phyloP scores from a whole-genome alignment of 352 stramenopile species.

The Globisporangium canariense region DNA sequence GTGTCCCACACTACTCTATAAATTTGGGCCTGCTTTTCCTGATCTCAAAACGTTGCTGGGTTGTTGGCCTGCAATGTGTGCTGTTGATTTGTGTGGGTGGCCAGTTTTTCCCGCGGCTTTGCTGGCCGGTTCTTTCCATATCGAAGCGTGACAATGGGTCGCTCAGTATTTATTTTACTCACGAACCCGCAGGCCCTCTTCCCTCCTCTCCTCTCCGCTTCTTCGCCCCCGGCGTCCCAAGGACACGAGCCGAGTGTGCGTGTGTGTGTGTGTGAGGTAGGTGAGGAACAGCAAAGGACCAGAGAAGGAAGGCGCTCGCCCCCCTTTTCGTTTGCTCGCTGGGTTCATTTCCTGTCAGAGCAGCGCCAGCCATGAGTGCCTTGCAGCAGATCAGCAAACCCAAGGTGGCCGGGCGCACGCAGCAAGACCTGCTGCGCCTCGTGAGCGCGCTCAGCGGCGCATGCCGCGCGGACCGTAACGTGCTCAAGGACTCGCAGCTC shows the following conservation, averaged over 20 bases:
- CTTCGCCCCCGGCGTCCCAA: not conserved
- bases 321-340: not conserved
- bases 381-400: not conserved
- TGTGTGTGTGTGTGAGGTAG: not conserved
- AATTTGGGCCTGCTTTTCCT: conserved; percentile 5
- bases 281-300: conserved; percentile 2
- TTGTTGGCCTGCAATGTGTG: conserved; percentile 6
- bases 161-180: conserved; percentile 44
- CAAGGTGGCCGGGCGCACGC: conserved; percentile 14
- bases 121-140: conserved; percentile 11
- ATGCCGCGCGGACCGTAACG: conserved; percentile 53
- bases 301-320: conserved; percentile 9
- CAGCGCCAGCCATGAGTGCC: not conserved
- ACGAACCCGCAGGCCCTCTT: conserved; percentile 15
- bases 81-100: conserved; percentile 4
- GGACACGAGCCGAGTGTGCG: not conserved
- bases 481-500: conserved; percentile 63
- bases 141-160: not conserved
- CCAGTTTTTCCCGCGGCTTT: conserved; percentile 6
- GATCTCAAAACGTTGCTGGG: not conserved
- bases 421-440: conserved; percentile 38
- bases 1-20: conserved; percentile 3
- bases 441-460: conserved; percentile 57
- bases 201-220: not conserved
- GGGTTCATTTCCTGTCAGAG: not conserved